Evolutionary conservation across 2,329 filamentous ascomycete species (phyloP), one percentile per base, ranked within the genome.

Genomic region (Colletotrichum siamense): DNA sequence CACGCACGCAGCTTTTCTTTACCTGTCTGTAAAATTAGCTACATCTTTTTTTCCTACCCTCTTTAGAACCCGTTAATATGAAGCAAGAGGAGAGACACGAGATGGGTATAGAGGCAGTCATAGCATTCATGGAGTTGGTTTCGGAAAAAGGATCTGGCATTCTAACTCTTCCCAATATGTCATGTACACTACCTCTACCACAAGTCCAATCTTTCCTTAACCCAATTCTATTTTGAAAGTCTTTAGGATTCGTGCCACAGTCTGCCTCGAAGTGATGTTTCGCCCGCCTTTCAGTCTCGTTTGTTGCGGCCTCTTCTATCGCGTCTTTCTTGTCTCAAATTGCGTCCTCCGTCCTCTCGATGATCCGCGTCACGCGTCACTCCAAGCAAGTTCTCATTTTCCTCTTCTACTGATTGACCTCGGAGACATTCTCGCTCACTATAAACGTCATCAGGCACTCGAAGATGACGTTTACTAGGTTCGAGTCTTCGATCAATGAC

Each of bases 361-460:
- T 22, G 32, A 34, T 24, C 59, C 16, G 61, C 30, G 6, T 67
- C 64, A 30, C 28, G 59, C n/a, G 16, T 28, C 39, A 67, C 39
- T 28, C 64, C 39, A 26, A 52, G 4, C n/a, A 34, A 26, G 30
- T 24, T 57, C 30, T 65, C 69, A 4, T 65, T 44, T 24, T 39
- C 61, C 28, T 85, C 84, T 72, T 87, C 84, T 32, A 86, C 80
- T 3, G 82, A 82, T 79, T 85, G 86, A 22, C 84, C 84, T 79
- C 84, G 83, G 68, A 85, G 81, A 75, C 84, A 84, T 30, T 85
- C 83, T 62, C 82, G 83, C 69, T 86, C 84, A 13, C 67, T 62
- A 66, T 81, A 82, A 12, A 78, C 69, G 26, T 80, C 77, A 12
- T 68, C 77, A 12, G 79, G 78, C 22, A 80, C 62, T 44, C 73